These are phyloP conservation scores for Fusarium sp. DNA, from an alignment of 2,329 filamentous ascomycete genomes.

Conservation along the genomic window DNA sequence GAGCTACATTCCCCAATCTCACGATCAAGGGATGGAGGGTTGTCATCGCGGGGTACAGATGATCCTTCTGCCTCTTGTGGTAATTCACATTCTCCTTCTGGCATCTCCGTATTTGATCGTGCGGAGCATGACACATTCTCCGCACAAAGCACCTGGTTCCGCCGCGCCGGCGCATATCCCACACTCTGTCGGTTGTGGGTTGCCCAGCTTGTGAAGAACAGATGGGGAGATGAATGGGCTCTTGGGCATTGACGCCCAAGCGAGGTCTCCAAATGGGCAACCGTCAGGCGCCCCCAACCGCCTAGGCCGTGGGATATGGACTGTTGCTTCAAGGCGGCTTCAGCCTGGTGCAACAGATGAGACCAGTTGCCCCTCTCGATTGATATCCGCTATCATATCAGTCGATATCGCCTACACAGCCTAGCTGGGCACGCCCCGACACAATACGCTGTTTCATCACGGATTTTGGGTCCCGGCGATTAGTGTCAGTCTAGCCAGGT, in stretches of 20 bases:
- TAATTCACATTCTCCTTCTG: conserved; percentile 16
- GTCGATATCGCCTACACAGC: conserved; percentile 9
- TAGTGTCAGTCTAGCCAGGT: background rate
- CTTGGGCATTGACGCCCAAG: conserved; percentile 19
- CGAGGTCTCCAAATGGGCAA: conserved; percentile 1
- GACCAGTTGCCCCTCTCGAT: conserved; percentile 6
- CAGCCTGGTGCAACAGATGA: conserved; percentile 6
- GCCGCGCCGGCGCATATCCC: conserved; percentile 13
- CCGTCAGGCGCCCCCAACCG: background rate
- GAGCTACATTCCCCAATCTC: conserved; percentile 9
- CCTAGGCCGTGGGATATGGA: background rate
- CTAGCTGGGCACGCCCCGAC: background rate
- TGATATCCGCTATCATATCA: conserved; percentile 8
- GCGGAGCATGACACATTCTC: conserved; percentile 17
- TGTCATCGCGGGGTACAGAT: conserved; percentile 3
- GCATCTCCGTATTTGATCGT: conserved; percentile 18
- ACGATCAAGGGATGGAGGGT: conserved; percentile 5
- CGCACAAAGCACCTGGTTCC: conserved; percentile 19
- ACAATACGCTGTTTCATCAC: conserved; percentile 1
- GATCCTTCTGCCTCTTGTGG: conserved; percentile 8
- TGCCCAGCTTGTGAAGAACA: conserved; percentile 18
- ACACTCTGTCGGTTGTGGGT: conserved; percentile 9
- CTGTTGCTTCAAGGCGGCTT: background rate
- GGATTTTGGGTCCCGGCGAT: background rate
- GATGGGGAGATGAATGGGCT: conserved; percentile 10